These are phyloP conservation scores for Sarcomyxa edulis DNA, from an alignment of 768 basidiomycete species.

Conservation along the genomic window DNA sequence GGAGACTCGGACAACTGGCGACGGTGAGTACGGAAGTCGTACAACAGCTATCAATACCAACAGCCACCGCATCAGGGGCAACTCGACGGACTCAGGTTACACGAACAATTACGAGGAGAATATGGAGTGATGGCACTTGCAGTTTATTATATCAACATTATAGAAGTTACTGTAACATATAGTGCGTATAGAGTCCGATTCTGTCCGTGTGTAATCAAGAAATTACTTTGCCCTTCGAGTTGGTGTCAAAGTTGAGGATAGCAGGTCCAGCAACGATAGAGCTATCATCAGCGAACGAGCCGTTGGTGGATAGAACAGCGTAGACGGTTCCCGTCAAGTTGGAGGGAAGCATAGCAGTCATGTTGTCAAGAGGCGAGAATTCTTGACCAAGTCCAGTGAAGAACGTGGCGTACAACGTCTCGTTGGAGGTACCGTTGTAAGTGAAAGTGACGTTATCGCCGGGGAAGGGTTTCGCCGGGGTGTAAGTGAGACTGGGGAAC, in stretches of 20 bases:
- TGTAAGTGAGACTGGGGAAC: constrained; percentile 42
- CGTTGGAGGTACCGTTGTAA: constrained; percentile 8
- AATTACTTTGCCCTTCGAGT: constrained; percentile 11
- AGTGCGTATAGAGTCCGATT: too few species aligned
- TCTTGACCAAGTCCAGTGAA: constrained; percentile 35
- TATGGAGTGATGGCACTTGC: too few species aligned
- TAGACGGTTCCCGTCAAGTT: constrained; percentile 41
- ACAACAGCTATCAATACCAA: too few species aligned
- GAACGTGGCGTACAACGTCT: constrained; percentile 33
- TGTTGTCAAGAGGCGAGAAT: constrained; percentile 24
- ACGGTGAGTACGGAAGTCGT: too few species aligned
- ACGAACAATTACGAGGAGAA: too few species aligned
- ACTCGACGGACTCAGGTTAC: too few species aligned
- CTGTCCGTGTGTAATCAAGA: too few species aligned
- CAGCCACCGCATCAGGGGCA: too few species aligned
- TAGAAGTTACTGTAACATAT: too few species aligned
- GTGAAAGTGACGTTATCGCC: constrained; percentile 12
- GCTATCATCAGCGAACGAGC: constrained; percentile 24
- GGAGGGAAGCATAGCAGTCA: constrained; percentile 29
- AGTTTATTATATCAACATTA: too few species aligned
- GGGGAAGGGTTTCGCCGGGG: constrained; percentile 22
- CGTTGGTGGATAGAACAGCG: constrained; percentile 34
- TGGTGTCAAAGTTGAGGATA: constrained; percentile 21
- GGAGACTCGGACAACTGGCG: too few species aligned
- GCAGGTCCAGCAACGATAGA: constrained; percentile 43